Conservation (phyloP, 2,329 filamentous ascomycete genomes). For the Beauveria australis region DNA sequence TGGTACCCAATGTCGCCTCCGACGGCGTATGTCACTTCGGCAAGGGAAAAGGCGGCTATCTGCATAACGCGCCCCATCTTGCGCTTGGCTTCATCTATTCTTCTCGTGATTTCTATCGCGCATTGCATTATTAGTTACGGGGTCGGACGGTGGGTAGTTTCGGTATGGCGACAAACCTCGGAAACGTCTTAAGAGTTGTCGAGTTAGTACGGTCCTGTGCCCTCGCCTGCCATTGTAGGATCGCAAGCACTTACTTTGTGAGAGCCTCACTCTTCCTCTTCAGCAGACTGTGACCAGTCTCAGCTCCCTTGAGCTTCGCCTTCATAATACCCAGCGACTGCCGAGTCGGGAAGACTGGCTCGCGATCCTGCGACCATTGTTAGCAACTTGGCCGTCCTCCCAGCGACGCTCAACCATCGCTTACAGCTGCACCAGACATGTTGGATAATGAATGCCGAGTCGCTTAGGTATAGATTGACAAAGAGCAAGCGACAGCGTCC, state of each 20-base stretch:
- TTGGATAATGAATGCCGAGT: constrained; percentile 5
- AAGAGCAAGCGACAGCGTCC: constrained; percentile 1
- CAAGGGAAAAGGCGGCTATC: constrained; percentile 93
- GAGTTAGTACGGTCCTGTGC: not conserved
- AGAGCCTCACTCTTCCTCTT: constrained; percentile 98
- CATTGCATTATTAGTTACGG: constrained; percentile 11
- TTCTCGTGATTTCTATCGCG: constrained; percentile 74
- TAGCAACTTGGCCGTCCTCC: not conserved
- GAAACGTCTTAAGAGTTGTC: constrained; percentile 62
- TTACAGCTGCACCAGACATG: constrained; percentile 34
- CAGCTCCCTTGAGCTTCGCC: constrained; percentile 88
- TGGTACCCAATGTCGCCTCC: constrained; percentile 95
- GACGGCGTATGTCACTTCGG: constrained; percentile 94
- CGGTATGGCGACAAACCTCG: constrained; percentile 50
- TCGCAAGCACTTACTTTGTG: constrained; percentile 63
- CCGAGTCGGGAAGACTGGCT: constrained; percentile 94
- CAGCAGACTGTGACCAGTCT: constrained; percentile 85
- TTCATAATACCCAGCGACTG: constrained; percentile 98
- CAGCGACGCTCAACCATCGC: constrained; percentile 10
- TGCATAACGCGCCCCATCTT: constrained; percentile 99
- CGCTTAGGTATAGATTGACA: constrained; percentile 1
- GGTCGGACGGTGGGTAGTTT: not conserved
- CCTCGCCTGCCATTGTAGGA: not conserved
- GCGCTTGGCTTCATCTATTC: constrained; percentile 97
- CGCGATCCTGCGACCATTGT: constrained; percentile 60